Evolutionary conservation across 2,329 filamentous ascomycete genomes (phyloP), one percentile per base, ranked within the genome.

Genomic region (Aspergillus thermomutatus): DNA sequence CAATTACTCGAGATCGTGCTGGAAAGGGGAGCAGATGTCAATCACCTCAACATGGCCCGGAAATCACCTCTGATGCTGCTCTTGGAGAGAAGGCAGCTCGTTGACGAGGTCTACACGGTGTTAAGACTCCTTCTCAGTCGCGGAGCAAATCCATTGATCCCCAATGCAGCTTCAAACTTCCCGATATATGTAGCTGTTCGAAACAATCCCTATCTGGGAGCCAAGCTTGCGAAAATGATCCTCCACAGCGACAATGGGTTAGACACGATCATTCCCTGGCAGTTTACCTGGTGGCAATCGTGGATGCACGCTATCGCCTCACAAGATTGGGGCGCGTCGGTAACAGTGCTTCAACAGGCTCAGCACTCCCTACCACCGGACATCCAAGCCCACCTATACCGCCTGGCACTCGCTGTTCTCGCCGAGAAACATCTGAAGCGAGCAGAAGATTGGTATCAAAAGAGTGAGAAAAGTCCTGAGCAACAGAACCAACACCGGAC

Each of bases 321-420:
- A 14, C 10, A 23, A 14, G 21, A 46, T 23, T 46, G 21, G 43
- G 21, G 14, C 23, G 25, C 21, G 19, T 21, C 43, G 10, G 23
- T 14, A 21, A 11, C 10, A 21, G 11, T 46, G 21, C 43, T 46
- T 23, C 19, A 46, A 14, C 21, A 25, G 74, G 23, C 43, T 14
- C 14, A 2, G 4, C 23, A 46, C 43, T 14, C 21, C 14, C 43
- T 21, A 14, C 21, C 43, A 7, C 43, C 2, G 5, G 21, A 25
- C 14, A 23, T 46, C 11, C 5, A 17, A 6, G 43, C 11, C 11
- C 43, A 14, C 11, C 21, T 46, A 10, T 26, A 23, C 21, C 21
- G 11, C 2, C 43, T 46, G 23, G 43, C 43, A 11, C 19, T 26
- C 21, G 21, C 43, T 10, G 43, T 26, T 25, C 43, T 46, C 23